Base-by-base conservation (phyloP, 2,329 filamentous ascomycete genomes). In the Phialophora tarda region DNA sequence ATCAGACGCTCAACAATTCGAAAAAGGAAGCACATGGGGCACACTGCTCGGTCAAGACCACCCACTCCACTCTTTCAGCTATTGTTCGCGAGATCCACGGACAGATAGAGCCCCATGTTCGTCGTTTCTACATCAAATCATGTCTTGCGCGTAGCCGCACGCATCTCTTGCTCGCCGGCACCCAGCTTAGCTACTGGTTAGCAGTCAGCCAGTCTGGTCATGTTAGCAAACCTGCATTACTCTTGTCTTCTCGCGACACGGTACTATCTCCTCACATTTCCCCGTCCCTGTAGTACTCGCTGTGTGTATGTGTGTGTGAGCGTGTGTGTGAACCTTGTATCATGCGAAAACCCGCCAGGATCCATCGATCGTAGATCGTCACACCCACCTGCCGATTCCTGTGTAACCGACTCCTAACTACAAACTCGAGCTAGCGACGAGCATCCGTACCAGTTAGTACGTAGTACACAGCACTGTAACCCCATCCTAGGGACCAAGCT, bases 301-400 rank as follows among this genome's bases (percentile, higher is more conserved):
- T 44, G 38, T 8, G 6, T 44, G 17, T 41, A 4, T n/a, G n/a
- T n/a, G n/a, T n/a, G n/a, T 44, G 17, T 7, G 38, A n/a, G n/a
- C n/a, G n/a, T 44, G 17, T 7, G 38, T n/a, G 17, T n/a, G 14
- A 21, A 44, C 17, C 17, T n/a, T n/a, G 38, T n/a, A 44, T 8
- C 6, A 21, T 44, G 5, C 14, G 2, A 26, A 26, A 11, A 12
- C 48, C 23, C 14, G 48, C 21, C 17, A 17, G 3, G 21, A 5
- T 26, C 23, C n/a, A 32, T 21, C 24, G 53, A 55, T 55, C 28
- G 53, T 55, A 55, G 53, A 55, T 55, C 28, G 53, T 34, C 24
- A 28, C 11, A 55, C 53, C 24, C 53, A 34, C 17, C 28, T 3
- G 28, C 28, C 12, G 26, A 55, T 34, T 30, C 26, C 24, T 30